Conservation (phyloP, 2,329 filamentous ascomycete genomes). For the Fusarium nematophilum region DNA sequence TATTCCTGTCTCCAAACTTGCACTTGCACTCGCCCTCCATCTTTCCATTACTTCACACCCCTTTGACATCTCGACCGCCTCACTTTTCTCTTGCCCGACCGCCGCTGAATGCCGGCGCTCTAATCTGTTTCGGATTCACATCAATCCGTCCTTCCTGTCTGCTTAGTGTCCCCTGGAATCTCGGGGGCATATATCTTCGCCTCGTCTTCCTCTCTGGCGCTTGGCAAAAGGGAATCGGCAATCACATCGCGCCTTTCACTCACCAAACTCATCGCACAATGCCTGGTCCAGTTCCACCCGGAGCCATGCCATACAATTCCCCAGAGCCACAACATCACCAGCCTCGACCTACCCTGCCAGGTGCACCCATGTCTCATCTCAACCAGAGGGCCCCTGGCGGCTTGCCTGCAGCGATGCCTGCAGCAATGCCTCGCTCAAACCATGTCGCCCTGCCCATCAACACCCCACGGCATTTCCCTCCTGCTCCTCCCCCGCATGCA, state of each 20-base stretch:
- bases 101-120: not conserved
- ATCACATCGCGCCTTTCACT: conserved; percentile 4
- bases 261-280: conserved; percentile 22
- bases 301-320: conserved; percentile 19
- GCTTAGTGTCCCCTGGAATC: not conserved
- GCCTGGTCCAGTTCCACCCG: conserved; percentile 10
- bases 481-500: conserved; percentile 22
- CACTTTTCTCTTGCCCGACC: conserved; percentile 22
- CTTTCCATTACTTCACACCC: conserved; percentile 24
- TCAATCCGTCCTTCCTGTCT: not conserved
- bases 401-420: conserved; percentile 9
- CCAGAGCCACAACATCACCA: conserved; percentile 18
- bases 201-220: conserved; percentile 12
- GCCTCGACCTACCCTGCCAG: conserved; percentile 7
- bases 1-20: conserved; percentile 10
- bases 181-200: conserved; percentile 32
- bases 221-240: conserved; percentile 5
- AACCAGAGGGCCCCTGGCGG: conserved; percentile 2
- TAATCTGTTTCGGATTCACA: not conserved
- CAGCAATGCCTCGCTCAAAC: not conserved
- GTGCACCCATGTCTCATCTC: conserved; percentile 7
- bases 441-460: conserved; percentile 11
- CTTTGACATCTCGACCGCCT: conserved; percentile 33
- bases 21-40: conserved; percentile 32
- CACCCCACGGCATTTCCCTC: conserved; percentile 16